These are phyloP conservation scores for Vigna unguiculata DNA, from an alignment of 306 rosid species.

Conservation along the genomic window DNA sequence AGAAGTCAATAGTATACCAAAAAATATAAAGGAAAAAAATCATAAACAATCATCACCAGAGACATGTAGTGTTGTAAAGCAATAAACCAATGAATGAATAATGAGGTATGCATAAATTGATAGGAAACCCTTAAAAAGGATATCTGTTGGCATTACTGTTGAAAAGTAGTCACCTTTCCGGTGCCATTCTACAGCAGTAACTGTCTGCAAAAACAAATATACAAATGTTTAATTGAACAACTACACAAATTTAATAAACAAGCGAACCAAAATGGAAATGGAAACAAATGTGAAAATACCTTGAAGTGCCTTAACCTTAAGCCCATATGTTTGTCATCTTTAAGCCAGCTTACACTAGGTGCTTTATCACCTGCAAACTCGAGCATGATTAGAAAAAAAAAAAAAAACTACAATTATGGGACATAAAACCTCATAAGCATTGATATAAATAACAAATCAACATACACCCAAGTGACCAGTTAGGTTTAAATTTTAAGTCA, in stretches of 20 bases:
- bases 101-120: slow-evolving; percentile 11
- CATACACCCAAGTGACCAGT: slow-evolving; percentile 11
- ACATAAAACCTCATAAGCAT: slow-evolving; percentile 17
- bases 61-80: slow-evolving; percentile 21
- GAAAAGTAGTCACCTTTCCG: slow-evolving; percentile 96
- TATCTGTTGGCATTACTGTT: slow-evolving; percentile 92
- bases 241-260: slow-evolving; percentile 27
- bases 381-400: slow-evolving; percentile 42
- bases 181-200: slow-evolving; percentile 90
- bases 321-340: slow-evolving; percentile 72
- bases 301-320: slow-evolving; percentile 80
- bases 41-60: background rate
- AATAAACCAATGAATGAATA: slow-evolving; percentile 30
- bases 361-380: slow-evolving; percentile 48
- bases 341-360: slow-evolving; percentile 76
- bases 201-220: slow-evolving; percentile 68
- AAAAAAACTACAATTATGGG: slow-evolving; percentile 29
- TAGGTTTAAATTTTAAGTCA: slow-evolving; percentile 29
- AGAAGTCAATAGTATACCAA: background rate
- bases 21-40: background rate
- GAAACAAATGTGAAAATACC: slow-evolving; percentile 59
- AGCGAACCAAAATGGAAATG: slow-evolving; percentile 21
- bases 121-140: slow-evolving; percentile 57
- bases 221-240: slow-evolving; percentile 27
- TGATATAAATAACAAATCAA: background rate